Evolutionary conservation across 2,329 filamentous ascomycete genomes (phyloP), one percentile per base, ranked within the genome.

Genomic region (Trichoderma asperellum): DNA sequence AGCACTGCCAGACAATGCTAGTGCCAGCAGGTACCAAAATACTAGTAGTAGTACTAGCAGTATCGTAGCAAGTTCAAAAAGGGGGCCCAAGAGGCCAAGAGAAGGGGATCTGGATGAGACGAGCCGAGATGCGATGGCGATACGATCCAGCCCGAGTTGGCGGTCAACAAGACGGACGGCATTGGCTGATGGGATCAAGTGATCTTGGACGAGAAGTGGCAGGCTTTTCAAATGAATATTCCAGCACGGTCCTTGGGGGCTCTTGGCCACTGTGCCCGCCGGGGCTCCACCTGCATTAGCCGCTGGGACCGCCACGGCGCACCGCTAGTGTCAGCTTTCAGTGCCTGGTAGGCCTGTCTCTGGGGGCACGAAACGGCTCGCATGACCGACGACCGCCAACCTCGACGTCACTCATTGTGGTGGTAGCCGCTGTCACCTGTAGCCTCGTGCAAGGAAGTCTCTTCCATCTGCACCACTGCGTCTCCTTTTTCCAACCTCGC

Each of bases 241-340:
- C 12, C 40, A 43, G 40, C 21, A 49, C 47, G 47, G 47, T 24
- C 47, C n/a, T 49, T 43, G 40, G 40, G 40, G 40, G 40, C 18
- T 43, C 40, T n/a, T 43, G 40, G 47, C 47, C 47, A 49, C 47
- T 49, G 47, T 49, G 47, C 47, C 47, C n/a, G n/a, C 47, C 21
- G 47, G n/a, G 8, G 47, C 47, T 24, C 47, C 47, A 49, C 43
- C 47, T 49, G 47, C 11, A 18, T 52, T 34, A 53, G 47, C 47
- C 60, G 47, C 60, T 47, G 34, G n/a, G 60, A 40, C 60, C 60
- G 60, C 60, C 47, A 21, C 29, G 29, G 29, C 47, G 43, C 43
- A 49, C 43, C n/a, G 43, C 47, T 21, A 49, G 47, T 2, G 47
- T 24, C 21, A 21, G 47, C 47, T 49, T 24, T 21, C 21, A 49